Evolutionary conservation across 768 basidiomycete species (phyloP), one percentile per base, ranked within the genome.

Genomic region (Mycena rebaudengoi): DNA sequence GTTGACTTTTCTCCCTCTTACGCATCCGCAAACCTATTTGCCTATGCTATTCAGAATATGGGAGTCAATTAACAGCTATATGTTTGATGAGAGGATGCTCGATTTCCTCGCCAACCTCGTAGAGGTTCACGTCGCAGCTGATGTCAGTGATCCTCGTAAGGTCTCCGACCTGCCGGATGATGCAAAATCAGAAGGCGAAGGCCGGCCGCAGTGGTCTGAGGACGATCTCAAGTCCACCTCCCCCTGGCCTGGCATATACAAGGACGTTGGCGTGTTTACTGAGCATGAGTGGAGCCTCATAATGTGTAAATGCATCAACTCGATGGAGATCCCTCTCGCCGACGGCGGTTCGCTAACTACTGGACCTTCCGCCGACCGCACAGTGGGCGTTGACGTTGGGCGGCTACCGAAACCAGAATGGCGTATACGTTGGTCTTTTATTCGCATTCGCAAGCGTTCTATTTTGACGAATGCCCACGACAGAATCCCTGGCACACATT

Each of bases 71-170:
- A 95, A 95, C 79, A 94, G 92, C 60, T 92, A 92, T 75, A 86
- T 90, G 76, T 96, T 89, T 79, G 94, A 96, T 81, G 94, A 95
- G 71, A 86, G 94, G 75, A 94, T 94, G 88, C 82, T 96, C 64
- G 86, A 92, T 59, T 91, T 97, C 73, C 84, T 96, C 62, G 83
- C 93, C 28, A 85, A 85, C 69, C 82, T 97, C 45, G 80, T 90
- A 56, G 91, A 94, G 75, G 82, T 90, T 78, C 95, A 97, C 78
- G 84, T 92, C 65, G 89, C 91, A 69, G 89, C 94, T 53, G 82
- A 85, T 40, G 77, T 87, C 75, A 92, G 91, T 73, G 88, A 96
- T 72, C 94, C 95, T 25, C 81, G 83, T 57, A 82, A 83, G 65
- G 80, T 94, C 62, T 73, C 83, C 48, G 83, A 87, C 56, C 83